Evolutionary conservation across 371 early-diverging fungal species (phyloP).

Genomic region (Mortierella polycephala): DNA sequence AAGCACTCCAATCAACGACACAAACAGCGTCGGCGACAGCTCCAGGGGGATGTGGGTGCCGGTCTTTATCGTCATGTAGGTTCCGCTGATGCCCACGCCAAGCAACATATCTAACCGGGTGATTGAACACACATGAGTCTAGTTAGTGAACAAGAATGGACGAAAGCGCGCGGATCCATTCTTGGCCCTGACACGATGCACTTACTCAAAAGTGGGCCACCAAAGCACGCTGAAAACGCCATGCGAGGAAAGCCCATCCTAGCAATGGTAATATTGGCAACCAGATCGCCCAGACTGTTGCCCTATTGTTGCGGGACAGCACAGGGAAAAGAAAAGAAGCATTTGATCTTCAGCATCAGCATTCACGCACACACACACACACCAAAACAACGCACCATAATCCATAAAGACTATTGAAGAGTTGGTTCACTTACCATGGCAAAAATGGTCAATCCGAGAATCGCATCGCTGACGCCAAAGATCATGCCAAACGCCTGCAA

Average conservation of each 20-base stretch:
- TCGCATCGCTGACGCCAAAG: slow-evolving; percentile 79
- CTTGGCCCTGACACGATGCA: neutral
- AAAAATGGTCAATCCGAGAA: slow-evolving; percentile 85
- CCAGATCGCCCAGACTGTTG: slow-evolving; percentile 87
- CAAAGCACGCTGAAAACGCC: slow-evolving; percentile 90
- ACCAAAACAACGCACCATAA: slow-evolving; percentile 1
- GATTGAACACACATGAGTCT: neutral
- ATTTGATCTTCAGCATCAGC: too few relatives aligned
- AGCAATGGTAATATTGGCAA: slow-evolving; percentile 87
- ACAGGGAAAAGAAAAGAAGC: neutral
- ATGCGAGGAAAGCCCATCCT: slow-evolving; percentile 86
- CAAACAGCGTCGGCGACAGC: slow-evolving; percentile 68
- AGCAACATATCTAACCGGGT: slow-evolving; percentile 70
- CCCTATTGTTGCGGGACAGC: slow-evolving; percentile 60
- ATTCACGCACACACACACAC: too few relatives aligned
- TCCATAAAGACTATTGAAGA: neutral
- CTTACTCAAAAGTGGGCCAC: slow-evolving; percentile 85
- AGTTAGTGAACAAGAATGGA: too few relatives aligned
- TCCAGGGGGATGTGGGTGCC: slow-evolving; percentile 62
- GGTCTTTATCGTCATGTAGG: slow-evolving; percentile 65
- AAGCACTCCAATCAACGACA: slow-evolving; percentile 66
- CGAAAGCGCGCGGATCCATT: neutral
- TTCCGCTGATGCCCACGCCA: slow-evolving; percentile 81
- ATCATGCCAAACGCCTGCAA: slow-evolving; percentile 82
- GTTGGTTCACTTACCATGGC: slow-evolving; percentile 67